These are phyloP conservation scores for Teunomyces lycoperdinae DNA, from an alignment of 805 yeast genomes.

Conservation along the genomic window DNA sequence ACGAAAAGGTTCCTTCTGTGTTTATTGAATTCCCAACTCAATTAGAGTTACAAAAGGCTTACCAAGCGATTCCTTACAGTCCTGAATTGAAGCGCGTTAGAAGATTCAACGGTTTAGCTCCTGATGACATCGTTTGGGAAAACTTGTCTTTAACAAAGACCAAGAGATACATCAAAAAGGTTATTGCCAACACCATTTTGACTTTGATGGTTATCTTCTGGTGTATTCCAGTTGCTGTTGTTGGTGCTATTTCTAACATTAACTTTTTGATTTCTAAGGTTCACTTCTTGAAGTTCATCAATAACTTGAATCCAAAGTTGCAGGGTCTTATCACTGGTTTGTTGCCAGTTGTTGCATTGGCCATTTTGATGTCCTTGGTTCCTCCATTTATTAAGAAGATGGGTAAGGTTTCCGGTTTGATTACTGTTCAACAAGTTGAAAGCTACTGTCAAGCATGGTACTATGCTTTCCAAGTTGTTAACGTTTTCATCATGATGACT, in stretches of 20 bases:
- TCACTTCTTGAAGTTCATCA: slow-evolving; percentile 21
- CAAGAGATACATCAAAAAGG: slow-evolving; percentile 54
- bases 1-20: slow-evolving; percentile 61
- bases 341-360: slow-evolving; percentile 25
- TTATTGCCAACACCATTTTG: slow-evolving; percentile 61
- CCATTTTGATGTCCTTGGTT: slow-evolving; percentile 27
- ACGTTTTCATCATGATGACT: slow-evolving; percentile 23
- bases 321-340: slow-evolving; percentile 28
- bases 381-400: slow-evolving; percentile 26
- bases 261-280: slow-evolving; percentile 22
- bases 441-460: slow-evolving; percentile 27
- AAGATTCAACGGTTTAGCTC: slow-evolving; percentile 61
- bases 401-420: slow-evolving; percentile 24
- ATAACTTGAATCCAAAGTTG: slow-evolving; percentile 21
- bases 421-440: slow-evolving; percentile 24
- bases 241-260: slow-evolving; percentile 30
- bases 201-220: slow-evolving; percentile 72
- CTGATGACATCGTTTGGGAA: slow-evolving; percentile 83
- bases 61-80: slow-evolving; percentile 70
- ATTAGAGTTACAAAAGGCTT: slow-evolving; percentile 84
- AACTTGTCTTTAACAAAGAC: slow-evolving; percentile 60
- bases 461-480: slow-evolving; percentile 30
- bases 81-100: slow-evolving; percentile 45
- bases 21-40: slow-evolving; percentile 82
- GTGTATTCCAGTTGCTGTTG: slow-evolving; percentile 57